Conservation (phyloP, 164 flowering plant genomes). For the Taxillus chinensis region DNA sequence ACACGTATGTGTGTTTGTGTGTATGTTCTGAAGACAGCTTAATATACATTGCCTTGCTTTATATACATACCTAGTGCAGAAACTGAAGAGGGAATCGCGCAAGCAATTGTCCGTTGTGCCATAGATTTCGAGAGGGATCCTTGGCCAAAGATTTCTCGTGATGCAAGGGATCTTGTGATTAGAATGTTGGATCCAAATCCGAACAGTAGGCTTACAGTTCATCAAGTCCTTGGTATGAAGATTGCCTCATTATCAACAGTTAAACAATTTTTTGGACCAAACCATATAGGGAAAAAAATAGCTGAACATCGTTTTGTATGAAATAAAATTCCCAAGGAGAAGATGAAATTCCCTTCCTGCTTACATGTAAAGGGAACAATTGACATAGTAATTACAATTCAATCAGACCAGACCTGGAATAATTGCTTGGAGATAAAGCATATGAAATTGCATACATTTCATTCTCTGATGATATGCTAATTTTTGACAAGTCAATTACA, state of each 20-base stretch:
- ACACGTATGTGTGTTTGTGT: neutral
- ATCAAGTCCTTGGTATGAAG: slow-evolving; percentile 70
- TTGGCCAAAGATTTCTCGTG: slow-evolving; percentile 75
- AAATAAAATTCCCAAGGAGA: too few relatives aligned
- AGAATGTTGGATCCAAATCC: slow-evolving; percentile 82
- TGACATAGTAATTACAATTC: too few relatives aligned
- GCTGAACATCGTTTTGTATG: too few relatives aligned
- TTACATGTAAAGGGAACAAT: too few relatives aligned
- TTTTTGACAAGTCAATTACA: neutral
- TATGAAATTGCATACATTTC: too few relatives aligned
- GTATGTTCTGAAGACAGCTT: neutral
- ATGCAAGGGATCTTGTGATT: slow-evolving; percentile 69
- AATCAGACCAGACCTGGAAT: too few relatives aligned
- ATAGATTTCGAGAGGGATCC: slow-evolving; percentile 80
- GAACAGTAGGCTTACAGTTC: slow-evolving; percentile 42
- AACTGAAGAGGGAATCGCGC: slow-evolving; percentile 85
- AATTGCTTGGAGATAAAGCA: too few relatives aligned
- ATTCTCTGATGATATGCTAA: too few relatives aligned
- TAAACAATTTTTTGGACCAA: too few relatives aligned
- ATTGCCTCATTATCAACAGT: neutral
- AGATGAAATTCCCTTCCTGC: too few relatives aligned
- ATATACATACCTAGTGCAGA: slow-evolving; percentile 29
- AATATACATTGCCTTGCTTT: neutral
- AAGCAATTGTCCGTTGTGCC: slow-evolving; percentile 50
- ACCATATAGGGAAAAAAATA: too few relatives aligned